Base-by-base conservation (phyloP, 495 filamentous ascomycete genomes). In the Oidiodendron maius region DNA sequence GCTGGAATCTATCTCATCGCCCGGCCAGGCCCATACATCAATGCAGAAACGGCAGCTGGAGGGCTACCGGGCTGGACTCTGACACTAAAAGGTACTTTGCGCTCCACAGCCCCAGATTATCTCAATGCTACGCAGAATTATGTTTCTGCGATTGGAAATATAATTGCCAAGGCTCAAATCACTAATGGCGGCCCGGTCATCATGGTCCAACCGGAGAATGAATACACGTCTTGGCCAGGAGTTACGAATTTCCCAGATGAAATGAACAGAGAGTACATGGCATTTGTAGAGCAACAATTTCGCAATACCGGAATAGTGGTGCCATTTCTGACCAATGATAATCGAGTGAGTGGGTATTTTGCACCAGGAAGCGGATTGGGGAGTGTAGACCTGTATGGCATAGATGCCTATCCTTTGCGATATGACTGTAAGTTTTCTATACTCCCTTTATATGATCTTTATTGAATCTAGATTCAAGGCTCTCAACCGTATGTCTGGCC, bases 121-220 rank as follows among this genome's bases (percentile, higher is more conserved):
- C 57, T 87, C 24, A 69, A 81, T 25, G 72, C 84, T 21, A 87
- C 84, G 1, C 64, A 84, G 37, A 75, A 78, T 40, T 81, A 83
- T 39, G 66, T 70, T 11, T 44, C 58, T 4, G 62, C 75, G 20
- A 69, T 86, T 46, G 75, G 71, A 20, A 64, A 66, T 21, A 78
- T 83, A n/a, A 78, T 91, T 53, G 83, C 86, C 10, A 74, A 78
- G 20, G 79, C 76, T 6, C 85, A 89, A 52, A 85, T 89, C 53
- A 87, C 83, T 0, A 83, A 87, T 46, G 86, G 82, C 8, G 86
- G 86, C 0, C 83, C 83, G 0, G 70, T 89, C 23, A 86, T 89
- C 44, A 67, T 89, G 3, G 70, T 81, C 34, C 86, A 91, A 64
- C 83, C 83, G 0, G 86, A 90, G 57, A 89, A 89, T 53, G 84